Evolutionary conservation across 129 eudicot species (phyloP).

Genomic region (Chrysanthemum makinoi): DNA sequence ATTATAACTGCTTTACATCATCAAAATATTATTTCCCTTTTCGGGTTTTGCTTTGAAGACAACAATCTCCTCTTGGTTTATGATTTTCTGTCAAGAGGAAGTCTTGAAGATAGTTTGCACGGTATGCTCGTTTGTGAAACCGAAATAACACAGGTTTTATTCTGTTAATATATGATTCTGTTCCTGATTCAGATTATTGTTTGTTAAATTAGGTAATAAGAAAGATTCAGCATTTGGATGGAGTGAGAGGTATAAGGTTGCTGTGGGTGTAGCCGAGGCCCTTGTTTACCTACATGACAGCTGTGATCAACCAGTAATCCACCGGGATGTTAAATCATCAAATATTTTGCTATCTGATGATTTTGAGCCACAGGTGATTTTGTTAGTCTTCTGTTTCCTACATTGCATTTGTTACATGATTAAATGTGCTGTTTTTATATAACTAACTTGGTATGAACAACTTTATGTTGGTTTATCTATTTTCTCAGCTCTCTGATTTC

Average conservation of each 20-base stretch:
- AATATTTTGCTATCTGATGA: slow-evolving; percentile 84
- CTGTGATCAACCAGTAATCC: slow-evolving; percentile 58
- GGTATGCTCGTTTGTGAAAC: slow-evolving; percentile 38
- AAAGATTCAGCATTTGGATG: slow-evolving; percentile 51
- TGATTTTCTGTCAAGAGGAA: slow-evolving; percentile 82
- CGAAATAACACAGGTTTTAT: neutral
- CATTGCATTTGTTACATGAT: neutral
- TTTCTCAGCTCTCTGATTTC: slow-evolving; percentile 71
- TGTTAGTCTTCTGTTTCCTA: neutral
- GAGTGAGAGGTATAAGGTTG: slow-evolving; percentile 65
- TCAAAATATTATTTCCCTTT: slow-evolving; percentile 72
- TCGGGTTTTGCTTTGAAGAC: slow-evolving; percentile 86
- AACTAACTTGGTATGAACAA: slow-evolving; percentile 6
- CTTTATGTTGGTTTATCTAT: neutral
- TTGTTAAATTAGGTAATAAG: slow-evolving; percentile 29
- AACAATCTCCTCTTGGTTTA: slow-evolving; percentile 77
- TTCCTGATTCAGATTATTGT: neutral
- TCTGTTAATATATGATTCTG: neutral
- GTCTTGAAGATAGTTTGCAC: slow-evolving; percentile 86
- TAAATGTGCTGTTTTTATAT: neutral
- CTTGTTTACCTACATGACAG: slow-evolving; percentile 48
- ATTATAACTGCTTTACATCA: slow-evolving; percentile 69
- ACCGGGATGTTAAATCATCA: slow-evolving; percentile 95
- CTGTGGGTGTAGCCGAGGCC: slow-evolving; percentile 68
- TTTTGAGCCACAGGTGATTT: slow-evolving; percentile 84